These are phyloP conservation scores for Phyllosticta citriasiana DNA, from an alignment of 2,329 filamentous ascomycete species.

Conservation along the genomic window DNA sequence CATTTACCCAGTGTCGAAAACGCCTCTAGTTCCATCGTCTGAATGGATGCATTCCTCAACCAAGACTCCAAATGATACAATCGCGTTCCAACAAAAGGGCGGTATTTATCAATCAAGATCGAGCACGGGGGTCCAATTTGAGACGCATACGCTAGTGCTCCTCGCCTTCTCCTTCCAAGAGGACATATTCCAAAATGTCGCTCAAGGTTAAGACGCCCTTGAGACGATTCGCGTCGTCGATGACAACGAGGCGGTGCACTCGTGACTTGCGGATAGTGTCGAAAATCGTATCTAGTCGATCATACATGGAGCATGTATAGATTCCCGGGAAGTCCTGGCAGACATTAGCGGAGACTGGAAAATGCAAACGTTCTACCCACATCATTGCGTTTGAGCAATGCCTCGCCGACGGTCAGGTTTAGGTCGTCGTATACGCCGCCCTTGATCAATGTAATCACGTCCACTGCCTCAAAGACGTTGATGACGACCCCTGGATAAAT, in stretches of 20 bases:
- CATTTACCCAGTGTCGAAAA: neutral
- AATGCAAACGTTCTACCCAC: constrained; percentile 30
- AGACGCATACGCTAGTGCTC: constrained; percentile 7
- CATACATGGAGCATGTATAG: constrained; percentile 86
- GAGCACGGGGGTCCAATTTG: neutral
- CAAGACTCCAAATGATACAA: neutral
- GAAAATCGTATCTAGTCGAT: constrained; percentile 90
- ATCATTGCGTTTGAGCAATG: constrained; percentile 73
- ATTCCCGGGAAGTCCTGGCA: constrained; percentile 83
- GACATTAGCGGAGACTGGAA: neutral
- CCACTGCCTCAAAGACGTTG: constrained; percentile 96
- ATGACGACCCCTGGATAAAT: constrained; percentile 53
- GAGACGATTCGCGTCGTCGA: constrained; percentile 79
- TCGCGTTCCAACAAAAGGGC: neutral
- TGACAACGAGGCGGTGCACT: constrained; percentile 84
- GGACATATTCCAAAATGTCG: constrained; percentile 90
- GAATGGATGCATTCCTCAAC: neutral
- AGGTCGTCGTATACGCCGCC: constrained; percentile 88
- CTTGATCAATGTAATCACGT: constrained; percentile 93
- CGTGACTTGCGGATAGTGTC: constrained; percentile 92
- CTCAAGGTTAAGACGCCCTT: constrained; percentile 87
- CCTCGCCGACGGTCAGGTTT: constrained; percentile 76
- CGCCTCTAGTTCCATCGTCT: neutral
- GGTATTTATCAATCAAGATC: neutral
- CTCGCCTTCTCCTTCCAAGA: constrained; percentile 66